Base-by-base conservation (phyloP, 1,284 basidiomycete genomes). In the Sporisorium graminicola region DNA sequence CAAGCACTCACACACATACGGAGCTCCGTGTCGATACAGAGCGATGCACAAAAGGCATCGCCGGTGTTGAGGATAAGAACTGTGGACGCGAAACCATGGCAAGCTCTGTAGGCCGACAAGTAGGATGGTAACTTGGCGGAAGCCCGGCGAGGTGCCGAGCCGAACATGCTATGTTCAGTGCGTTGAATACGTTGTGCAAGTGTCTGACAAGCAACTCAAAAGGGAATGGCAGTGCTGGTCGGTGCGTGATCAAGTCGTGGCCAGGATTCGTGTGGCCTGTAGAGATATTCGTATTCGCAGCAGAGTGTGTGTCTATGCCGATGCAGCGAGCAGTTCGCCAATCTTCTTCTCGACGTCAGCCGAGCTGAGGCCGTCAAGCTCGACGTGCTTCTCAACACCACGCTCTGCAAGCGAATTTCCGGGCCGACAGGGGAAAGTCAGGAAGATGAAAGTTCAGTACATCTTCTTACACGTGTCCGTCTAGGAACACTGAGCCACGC, bases 301-400 rank as follows among this genome's bases (percentile, higher is more conserved):
- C 14, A 20, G 13, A 2, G 8, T 26, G 26, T 5, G 12, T 5
- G 22, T 61, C 56, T 69, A 75, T 65, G 66, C 67, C 14, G 67
- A 67, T 22, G 74, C 68, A 14, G 74, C 57, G 33, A 85, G 68
- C 26, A 84, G 65, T 63, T 83, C 81, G 57, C 65, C 52, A 42
- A 85, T 43, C 72, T 81, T 81, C 77, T 81, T 82, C 69, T 80
- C 79, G 54, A 85, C 79, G 13, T 83, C 82, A 35, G 68, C 57
- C n/a, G 75, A 73, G 58, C 79, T 82, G 26, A 83, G 71, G 10
- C 79, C 80, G 52, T 82, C 80, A 22, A 85, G 72, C 60, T 84
- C 82, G 14, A 78, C 79, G 35, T 72, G 76, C 68, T 79, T 80
- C 69, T 85, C 83, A 0, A 80, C 71, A 22, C 83, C 83, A 14